Percentiles rank a stretch among this genome's conserved stretches.
These are phyloP conservation scores for Omphalotus guepiniiformis DNA, from an alignment of 768 basidiomycete species.

Conservation along the genomic window DNA sequence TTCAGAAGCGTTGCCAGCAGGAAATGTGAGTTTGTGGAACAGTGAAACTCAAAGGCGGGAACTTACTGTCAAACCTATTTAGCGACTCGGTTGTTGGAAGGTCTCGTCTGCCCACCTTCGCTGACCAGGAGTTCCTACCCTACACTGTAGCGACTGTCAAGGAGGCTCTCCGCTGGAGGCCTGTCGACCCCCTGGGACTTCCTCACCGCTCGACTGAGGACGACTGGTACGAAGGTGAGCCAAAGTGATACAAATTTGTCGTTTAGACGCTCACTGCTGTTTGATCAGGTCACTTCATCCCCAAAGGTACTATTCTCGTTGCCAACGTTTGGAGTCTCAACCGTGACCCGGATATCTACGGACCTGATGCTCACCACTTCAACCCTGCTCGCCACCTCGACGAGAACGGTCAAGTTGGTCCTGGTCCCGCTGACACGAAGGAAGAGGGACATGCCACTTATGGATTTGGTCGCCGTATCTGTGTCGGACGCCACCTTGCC, in stretches of 20 bases:
- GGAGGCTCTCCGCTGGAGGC: constrained; percentile 20
- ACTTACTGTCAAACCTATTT: constrained; percentile 22
- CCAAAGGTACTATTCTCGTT: constrained; percentile 19
- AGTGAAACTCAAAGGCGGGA: constrained; percentile 17
- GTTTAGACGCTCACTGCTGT: no score
- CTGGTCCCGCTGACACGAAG: background rate
- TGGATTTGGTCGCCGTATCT: constrained; percentile 7
- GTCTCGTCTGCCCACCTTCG: constrained; percentile 16
- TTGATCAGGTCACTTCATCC: constrained; percentile 22
- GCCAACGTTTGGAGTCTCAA: constrained; percentile 11
- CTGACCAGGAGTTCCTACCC: constrained; percentile 13
- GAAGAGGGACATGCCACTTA: constrained; percentile 1
- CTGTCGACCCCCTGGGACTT: constrained; percentile 15
- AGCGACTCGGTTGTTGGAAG: constrained; percentile 18
- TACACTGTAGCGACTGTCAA: constrained; percentile 17
- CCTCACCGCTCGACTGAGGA: constrained; percentile 22
- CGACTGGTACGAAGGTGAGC: constrained; percentile 24
- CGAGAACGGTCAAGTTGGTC: background rate
- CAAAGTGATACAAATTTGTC: no score
- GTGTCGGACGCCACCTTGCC: constrained; percentile 6
- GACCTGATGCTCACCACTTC: constrained; percentile 1
- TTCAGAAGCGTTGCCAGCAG: constrained; percentile 19
- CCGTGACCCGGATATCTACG: background rate
- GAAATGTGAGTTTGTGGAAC: constrained; percentile 14
- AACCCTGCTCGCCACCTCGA: background rate